phyloP scores from a whole-genome alignment of 257 asterid genomes.

The Ligustrum vulgare region DNA sequence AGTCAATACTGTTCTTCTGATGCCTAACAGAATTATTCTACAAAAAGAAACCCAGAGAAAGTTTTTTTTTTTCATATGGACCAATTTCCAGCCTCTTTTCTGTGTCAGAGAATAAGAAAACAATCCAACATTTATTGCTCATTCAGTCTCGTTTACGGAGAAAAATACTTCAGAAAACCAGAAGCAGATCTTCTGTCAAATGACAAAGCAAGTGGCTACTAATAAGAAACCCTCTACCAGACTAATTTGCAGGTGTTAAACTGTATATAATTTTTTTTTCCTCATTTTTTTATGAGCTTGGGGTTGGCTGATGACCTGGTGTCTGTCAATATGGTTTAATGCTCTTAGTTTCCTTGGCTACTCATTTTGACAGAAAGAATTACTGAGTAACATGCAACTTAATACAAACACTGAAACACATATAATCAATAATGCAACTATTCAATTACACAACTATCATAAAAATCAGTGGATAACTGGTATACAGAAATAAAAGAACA shows the following conservation, averaged over 20 bases:
- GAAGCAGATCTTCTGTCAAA: no score
- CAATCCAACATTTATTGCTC: neutral
- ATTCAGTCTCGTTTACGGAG: neutral
- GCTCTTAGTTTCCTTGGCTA: neutral
- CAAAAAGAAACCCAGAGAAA: neutral
- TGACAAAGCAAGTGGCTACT: neutral
- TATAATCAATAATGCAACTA: neutral
- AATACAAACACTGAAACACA: neutral
- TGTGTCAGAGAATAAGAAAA: neutral
- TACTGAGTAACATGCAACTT: neutral
- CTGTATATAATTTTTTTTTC: no score
- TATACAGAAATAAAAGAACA: conserved; percentile 13
- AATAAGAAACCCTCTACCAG: neutral
- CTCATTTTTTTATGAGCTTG: neutral
- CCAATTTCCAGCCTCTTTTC: neutral
- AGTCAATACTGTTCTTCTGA: neutral
- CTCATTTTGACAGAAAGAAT: neutral
- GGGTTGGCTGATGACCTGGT: neutral
- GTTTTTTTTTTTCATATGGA: neutral
- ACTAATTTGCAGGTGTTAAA: neutral
- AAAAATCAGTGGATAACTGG: neutral
- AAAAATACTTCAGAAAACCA: neutral
- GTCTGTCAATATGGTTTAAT: neutral
- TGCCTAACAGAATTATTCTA: neutral
- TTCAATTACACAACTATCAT: neutral